Evolutionary conservation across 148 eudicot species (phyloP), one percentile per base, ranked within the genome.

Genomic region (Linanthus parryae): DNA sequence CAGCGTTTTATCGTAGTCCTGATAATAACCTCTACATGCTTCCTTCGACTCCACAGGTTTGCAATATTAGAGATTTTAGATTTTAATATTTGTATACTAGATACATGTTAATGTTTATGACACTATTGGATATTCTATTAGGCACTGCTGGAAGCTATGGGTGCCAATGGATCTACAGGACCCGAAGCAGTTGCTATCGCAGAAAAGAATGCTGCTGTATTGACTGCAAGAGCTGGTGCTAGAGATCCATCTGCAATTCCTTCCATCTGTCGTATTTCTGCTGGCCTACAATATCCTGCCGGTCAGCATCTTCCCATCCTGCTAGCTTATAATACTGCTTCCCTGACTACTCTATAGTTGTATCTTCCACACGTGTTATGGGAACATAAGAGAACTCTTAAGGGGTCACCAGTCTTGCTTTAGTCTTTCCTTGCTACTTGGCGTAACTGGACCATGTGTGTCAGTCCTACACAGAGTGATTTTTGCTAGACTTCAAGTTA

Each of bases 191-290:
- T 79, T 53, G 85, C 91, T 73, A 73, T 77, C 62, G 95, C 77
- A 8, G 99, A 94, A 73, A 94, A 77, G 65, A 88, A 58, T 67
- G 99, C 96, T 47, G 74, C 88, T 62, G 49, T 94, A 56, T 66
- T 94, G 72, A 94, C 96, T 49, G 91, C 96, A 58, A 88, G 96
- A 80, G 99, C 99, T 69, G 99, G 99, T 72, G 83, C 88, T 14
- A 73, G 88, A 76, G 99, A 94, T 70, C 99, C 99, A 46, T 94
- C 99, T 53, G 94, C 99, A 18, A 74, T 94, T 59, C 99, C 99
- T 40, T 94, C 99, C 44, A 84, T 94, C 30, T 94, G 99, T 60
- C 99, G 99, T 54, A 73, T 94, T 58, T 88, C 99, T 50, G 76
- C 99, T 66, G 88, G 96, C 59, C 88, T 94, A 54, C 96, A 88